Conservation (phyloP, 83 land plant species). For the Diphasiastrum complanatum region DNA sequence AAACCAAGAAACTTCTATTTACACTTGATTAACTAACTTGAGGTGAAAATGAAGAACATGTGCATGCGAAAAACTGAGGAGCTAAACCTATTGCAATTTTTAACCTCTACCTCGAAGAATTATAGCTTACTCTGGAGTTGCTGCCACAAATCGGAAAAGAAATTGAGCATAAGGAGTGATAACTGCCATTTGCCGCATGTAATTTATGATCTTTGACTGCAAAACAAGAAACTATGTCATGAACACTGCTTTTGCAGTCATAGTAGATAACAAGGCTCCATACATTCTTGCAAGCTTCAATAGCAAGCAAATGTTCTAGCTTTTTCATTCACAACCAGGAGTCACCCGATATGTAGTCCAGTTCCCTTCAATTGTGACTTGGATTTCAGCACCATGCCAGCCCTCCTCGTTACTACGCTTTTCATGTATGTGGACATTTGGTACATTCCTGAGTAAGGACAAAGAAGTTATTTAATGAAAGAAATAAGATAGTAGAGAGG, state of each 20-base stretch:
- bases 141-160: constrained; percentile 70
- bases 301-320: too few relatives aligned
- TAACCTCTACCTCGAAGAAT: too few relatives aligned
- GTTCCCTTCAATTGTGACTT: constrained; percentile 96
- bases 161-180: constrained; percentile 98
- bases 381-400: constrained; percentile 99
- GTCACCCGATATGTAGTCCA: constrained; percentile 97
- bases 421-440: constrained; percentile 87
- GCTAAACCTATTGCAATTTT: too few relatives aligned
- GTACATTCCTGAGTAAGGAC: constrained; percentile 86
- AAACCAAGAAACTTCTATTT: too few relatives aligned
- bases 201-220: constrained; percentile 91
- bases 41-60: too few relatives aligned
- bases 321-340: constrained; percentile 9
- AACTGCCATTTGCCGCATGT: constrained; percentile 99
- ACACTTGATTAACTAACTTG: too few relatives aligned
- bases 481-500: neutral
- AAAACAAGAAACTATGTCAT: constrained; percentile 3
- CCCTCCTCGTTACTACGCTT: constrained; percentile 60
- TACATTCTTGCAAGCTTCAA: too few relatives aligned
- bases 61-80: too few relatives aligned
- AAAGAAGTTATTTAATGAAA: neutral
- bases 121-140: constrained; percentile 66
- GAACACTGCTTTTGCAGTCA: too few relatives aligned
- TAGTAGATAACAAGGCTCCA: too few relatives aligned